Percentiles rank a stretch among this genome's conserved stretches.
These are phyloP conservation scores for Saccharomycopsis phalli DNA, from an alignment of 1,139 yeast genomes.

Conservation along the genomic window DNA sequence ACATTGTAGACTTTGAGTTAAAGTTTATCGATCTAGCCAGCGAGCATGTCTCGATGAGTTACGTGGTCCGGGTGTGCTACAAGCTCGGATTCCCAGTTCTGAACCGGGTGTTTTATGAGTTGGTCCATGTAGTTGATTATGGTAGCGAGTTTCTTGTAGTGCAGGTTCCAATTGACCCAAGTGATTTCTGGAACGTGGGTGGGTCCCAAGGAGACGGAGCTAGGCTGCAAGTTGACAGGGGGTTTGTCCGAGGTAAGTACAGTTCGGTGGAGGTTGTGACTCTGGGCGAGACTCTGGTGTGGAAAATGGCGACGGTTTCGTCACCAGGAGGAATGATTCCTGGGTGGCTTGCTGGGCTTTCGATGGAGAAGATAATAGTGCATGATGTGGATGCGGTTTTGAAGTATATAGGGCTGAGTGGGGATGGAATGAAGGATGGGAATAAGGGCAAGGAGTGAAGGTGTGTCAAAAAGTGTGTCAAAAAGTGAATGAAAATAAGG, in stretches of 20 bases:
- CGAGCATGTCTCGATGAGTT: not conserved
- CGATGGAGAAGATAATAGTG: conserved; percentile 7
- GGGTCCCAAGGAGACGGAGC: no score
- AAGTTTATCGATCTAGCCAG: not conserved
- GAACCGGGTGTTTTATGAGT: conserved; percentile 1
- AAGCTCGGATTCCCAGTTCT: conserved; percentile 1
- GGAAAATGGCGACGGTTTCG: conserved; percentile 6
- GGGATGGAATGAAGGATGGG: no score
- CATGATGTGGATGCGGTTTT: conserved; percentile 2
- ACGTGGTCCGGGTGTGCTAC: conserved; percentile 3
- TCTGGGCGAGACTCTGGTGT: not conserved
- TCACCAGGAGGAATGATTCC: conserved; percentile 7
- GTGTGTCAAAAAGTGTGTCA: no score
- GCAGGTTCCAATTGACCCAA: conserved; percentile 3
- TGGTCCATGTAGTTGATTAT: not conserved
- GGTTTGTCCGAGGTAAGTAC: not conserved
- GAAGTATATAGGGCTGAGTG: not conserved
- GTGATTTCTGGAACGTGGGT: not conserved
- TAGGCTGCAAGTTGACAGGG: no score
- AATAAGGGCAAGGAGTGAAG: no score
- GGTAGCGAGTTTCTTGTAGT: not conserved
- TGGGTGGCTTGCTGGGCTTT: not conserved
- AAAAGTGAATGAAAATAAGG: no score
- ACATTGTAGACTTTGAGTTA: conserved; percentile 1
- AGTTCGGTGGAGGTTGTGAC: not conserved